Evolutionary conservation across 164 flowering plant species (phyloP).

Genomic region (Macadamia tetraphylla): DNA sequence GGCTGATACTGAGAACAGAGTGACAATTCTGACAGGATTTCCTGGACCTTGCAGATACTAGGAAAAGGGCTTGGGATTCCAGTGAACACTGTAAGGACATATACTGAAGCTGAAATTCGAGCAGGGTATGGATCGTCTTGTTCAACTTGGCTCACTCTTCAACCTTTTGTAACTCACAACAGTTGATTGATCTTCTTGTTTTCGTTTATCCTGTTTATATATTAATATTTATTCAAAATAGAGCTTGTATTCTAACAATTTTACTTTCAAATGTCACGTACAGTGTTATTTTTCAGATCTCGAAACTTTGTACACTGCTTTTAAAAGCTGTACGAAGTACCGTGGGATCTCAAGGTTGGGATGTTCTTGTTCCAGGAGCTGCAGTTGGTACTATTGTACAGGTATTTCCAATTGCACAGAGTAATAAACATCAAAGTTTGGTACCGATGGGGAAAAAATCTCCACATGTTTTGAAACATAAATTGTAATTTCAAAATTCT

Average conservation of each 20-base stretch:
- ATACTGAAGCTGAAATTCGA: conserved; percentile 95
- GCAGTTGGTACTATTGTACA: conserved; percentile 68
- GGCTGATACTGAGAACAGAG: not conserved
- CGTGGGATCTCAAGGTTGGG: conserved; percentile 91
- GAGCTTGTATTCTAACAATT: conserved; percentile 5
- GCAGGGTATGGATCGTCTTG: conserved; percentile 56
- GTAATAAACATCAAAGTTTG: not conserved
- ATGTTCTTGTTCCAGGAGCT: conserved; percentile 86
- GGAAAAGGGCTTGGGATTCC: conserved; percentile 92
- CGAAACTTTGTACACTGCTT: conserved; percentile 75
- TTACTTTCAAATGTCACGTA: conserved; percentile 14
- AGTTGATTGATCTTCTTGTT: no score
- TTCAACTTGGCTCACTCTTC: not conserved
- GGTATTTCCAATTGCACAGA: conserved; percentile 35
- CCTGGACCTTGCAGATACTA: conserved; percentile 44
- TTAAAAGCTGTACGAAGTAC: conserved; percentile 61
- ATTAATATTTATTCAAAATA: not conserved
- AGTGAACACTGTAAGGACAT: conserved; percentile 78
- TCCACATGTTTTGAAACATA: not conserved
- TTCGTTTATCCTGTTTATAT: not conserved
- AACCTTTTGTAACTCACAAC: not conserved
- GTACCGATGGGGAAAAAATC: not conserved
- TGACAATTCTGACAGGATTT: not conserved
- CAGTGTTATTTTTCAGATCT: conserved; percentile 92
- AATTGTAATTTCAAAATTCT: no score